Conservation (phyloP, 2,329 filamentous ascomycete species). For the Colletotrichum sojae region DNA sequence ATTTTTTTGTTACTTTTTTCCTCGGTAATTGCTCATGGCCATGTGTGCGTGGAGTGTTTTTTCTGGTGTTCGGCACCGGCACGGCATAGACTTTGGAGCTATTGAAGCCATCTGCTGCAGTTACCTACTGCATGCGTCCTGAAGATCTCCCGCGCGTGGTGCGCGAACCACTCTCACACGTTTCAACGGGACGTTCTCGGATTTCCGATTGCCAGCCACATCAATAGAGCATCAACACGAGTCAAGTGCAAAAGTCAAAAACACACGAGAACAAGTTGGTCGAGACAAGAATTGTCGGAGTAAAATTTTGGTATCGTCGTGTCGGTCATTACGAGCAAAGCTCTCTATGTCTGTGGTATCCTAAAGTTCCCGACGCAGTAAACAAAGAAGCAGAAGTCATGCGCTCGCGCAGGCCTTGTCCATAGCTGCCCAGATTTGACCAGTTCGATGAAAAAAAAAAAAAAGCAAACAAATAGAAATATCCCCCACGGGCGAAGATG, state of each 20-base stretch:
- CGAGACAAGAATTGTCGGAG: neutral
- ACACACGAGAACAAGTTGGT: neutral
- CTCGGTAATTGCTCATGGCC: neutral
- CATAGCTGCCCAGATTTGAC: neutral
- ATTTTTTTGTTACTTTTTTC: neutral
- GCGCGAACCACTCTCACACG: slow-evolving; percentile 15
- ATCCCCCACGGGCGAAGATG: neutral
- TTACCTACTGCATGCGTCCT: slow-evolving; percentile 18
- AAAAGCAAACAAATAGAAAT: slow-evolving; percentile 12
- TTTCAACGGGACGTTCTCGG: neutral
- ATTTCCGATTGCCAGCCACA: too few species aligned
- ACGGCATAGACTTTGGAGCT: slow-evolving; percentile 6
- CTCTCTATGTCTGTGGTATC: slow-evolving; percentile 32
- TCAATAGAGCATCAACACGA: neutral
- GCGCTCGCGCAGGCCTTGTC: neutral
- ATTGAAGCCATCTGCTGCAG: neutral
- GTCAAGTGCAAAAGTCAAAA: too few species aligned
- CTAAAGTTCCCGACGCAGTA: slow-evolving; percentile 20
- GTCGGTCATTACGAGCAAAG: slow-evolving; percentile 28
- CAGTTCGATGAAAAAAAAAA: neutral
- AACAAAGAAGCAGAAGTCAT: neutral
- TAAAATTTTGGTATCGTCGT: slow-evolving; percentile 30
- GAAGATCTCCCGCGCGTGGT: slow-evolving; percentile 20
- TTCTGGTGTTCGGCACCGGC: neutral
- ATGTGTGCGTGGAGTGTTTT: neutral